phyloP scores from a whole-genome alignment of 2,329 filamentous ascomycete species.

The Penicillium sp. region DNA sequence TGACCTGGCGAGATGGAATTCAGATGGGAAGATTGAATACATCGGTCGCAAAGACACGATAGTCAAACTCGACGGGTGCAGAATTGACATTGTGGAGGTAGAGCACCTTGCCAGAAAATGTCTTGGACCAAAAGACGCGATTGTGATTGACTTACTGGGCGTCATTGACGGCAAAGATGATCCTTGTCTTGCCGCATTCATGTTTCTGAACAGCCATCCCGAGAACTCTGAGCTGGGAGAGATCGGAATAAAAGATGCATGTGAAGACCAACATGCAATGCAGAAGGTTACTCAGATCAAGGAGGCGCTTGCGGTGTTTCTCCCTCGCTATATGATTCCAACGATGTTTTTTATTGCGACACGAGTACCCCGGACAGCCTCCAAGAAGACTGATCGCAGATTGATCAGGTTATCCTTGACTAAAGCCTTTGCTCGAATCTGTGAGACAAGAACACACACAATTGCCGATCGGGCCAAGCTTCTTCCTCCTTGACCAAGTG shows the following conservation, averaged over 20 bases:
- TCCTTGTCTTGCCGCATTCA: background rate
- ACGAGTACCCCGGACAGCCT: background rate
- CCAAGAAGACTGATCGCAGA: background rate
- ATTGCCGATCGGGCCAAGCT: no score
- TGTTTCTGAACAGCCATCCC: background rate
- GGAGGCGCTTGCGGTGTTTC: background rate
- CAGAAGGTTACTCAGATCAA: background rate
- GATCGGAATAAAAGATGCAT: no score
- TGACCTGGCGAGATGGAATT: constrained; percentile 10
- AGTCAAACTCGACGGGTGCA: constrained; percentile 43
- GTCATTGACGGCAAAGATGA: background rate
- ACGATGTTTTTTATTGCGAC: background rate
- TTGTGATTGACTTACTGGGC: background rate
- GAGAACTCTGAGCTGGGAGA: background rate
- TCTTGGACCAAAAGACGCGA: background rate
- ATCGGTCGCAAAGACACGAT: constrained; percentile 49
- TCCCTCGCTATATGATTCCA: background rate
- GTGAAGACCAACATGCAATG: background rate
- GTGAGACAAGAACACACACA: no score
- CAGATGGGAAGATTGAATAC: constrained; percentile 25
- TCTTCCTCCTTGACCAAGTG: no score
- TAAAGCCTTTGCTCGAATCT: no score
- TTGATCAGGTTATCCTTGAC: no score
- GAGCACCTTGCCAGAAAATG: constrained; percentile 24
- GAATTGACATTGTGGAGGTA: constrained; percentile 50